Conservation (phyloP, 2,329 filamentous ascomycete genomes). For the Diaporthe eres region DNA sequence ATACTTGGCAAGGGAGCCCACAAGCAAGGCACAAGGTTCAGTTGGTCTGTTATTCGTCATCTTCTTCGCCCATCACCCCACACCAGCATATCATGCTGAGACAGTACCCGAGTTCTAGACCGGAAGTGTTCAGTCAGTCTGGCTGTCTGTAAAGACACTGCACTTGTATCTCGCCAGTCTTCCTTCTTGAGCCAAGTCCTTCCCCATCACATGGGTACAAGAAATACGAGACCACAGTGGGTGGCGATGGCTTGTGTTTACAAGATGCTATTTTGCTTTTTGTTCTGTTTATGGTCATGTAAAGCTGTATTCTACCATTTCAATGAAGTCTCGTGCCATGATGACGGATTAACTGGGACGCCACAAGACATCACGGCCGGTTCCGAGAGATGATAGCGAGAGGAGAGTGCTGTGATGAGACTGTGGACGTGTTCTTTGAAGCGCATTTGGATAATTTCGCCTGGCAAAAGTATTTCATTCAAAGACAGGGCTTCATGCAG, state of each 20-base stretch:
- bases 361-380: constrained; percentile 2
- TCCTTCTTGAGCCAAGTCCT: neutral
- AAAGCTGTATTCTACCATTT: neutral
- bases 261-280: neutral
- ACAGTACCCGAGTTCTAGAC: neutral
- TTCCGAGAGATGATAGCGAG: neutral
- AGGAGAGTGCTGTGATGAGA: no score
- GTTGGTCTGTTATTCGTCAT: neutral
- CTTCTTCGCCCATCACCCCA: neutral
- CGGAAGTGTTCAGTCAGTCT: neutral
- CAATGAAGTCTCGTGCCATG: neutral
- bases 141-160: neutral
- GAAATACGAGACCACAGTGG: no score
- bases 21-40: neutral
- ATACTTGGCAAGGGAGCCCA: neutral
- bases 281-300: no score
- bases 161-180: no score
- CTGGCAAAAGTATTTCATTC: neutral
- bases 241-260: no score
- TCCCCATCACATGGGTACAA: neutral
- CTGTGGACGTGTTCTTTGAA: neutral
- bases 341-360: neutral
- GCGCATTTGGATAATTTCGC: neutral
- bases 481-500: neutral
- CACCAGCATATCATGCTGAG: neutral